Evolutionary conservation across 1,284 basidiomycete genomes (phyloP).

Genomic region (Fomitopsis pinicola): DNA sequence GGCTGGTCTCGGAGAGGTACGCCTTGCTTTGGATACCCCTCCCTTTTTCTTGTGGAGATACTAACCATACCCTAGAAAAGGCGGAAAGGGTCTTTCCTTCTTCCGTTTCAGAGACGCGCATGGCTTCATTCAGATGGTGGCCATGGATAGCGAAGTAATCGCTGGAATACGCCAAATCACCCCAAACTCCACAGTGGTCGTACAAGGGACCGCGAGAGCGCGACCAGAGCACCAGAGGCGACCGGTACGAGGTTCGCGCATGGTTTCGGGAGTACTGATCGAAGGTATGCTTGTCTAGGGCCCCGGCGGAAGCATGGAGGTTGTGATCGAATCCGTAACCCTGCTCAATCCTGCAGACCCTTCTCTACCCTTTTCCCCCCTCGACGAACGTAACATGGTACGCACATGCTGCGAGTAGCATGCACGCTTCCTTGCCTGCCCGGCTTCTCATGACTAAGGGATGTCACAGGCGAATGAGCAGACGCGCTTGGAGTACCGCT

Average conservation of each 20-base stretch:
- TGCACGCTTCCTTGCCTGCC: not conserved
- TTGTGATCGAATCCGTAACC: conserved; percentile 65
- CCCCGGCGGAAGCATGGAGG: conserved; percentile 73
- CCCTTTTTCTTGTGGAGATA: conserved; percentile 8
- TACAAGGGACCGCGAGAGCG: conserved; percentile 65
- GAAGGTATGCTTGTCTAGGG: conserved; percentile 32
- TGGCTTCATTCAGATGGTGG: conserved; percentile 77
- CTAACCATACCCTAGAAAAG: conserved; percentile 51
- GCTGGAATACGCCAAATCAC: conserved; percentile 57
- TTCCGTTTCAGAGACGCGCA: conserved; percentile 76
- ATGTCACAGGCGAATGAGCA: conserved; percentile 74
- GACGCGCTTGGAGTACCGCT: conserved; percentile 78
- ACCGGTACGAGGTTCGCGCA: conserved; percentile 19
- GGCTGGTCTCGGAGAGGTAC: conserved; percentile 73
- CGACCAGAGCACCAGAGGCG: conserved; percentile 63
- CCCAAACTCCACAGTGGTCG: conserved; percentile 71
- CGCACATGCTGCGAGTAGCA: conserved; percentile 26
- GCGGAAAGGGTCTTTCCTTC: conserved; percentile 68
- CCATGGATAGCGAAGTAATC: conserved; percentile 36
- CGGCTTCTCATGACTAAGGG: not conserved
- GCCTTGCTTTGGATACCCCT: conserved; percentile 26
- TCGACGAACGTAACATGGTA: conserved; percentile 69
- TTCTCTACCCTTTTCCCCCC: conserved; percentile 78
- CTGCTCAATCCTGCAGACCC: conserved; percentile 76
- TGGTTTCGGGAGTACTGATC: not conserved